Evolutionary conservation across 768 basidiomycete genomes (phyloP).

Genomic region (Solioccasus polychromus): DNA sequence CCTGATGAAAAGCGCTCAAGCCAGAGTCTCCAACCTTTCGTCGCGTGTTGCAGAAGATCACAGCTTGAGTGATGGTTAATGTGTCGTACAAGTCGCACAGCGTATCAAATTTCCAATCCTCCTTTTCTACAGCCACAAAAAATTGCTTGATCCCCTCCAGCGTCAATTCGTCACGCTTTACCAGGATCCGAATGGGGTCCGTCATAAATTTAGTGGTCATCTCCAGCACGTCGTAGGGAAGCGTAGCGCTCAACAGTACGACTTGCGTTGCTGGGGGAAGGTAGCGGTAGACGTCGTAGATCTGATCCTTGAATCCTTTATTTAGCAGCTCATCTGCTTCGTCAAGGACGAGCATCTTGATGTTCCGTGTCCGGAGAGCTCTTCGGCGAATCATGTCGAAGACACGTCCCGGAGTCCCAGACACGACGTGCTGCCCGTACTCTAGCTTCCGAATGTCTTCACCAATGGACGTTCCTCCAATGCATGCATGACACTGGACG

Average conservation of each 20-base stretch:
- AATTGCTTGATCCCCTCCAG: conserved; percentile 96
- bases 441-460: conserved; percentile 98
- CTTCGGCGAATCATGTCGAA: conserved; percentile 98
- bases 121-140: conserved; percentile 98
- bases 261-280: conserved; percentile 97
- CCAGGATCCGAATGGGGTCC: conserved; percentile 95
- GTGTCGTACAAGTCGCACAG: conserved; percentile 97
- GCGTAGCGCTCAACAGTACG: conserved; percentile 91
- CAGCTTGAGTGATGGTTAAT: conserved; percentile 97
- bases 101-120: conserved; percentile 99
- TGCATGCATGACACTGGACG: conserved; percentile 97
- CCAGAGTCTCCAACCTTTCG: conserved; percentile 66
- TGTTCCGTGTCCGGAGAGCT: conserved; percentile 89
- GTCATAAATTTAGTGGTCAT: conserved; percentile 99
- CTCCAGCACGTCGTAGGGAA: conserved; percentile 96
- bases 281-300: conserved; percentile 97
- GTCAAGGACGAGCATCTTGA: conserved; percentile 96
- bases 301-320: conserved; percentile 99
- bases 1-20: background rate
- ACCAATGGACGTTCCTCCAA: conserved; percentile 94
- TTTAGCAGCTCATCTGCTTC: conserved; percentile 96
- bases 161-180: conserved; percentile 99
- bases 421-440: conserved; percentile 96
- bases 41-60: conserved; percentile 98
- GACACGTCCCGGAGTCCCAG: conserved; percentile 95